phyloP scores from a whole-genome alignment of 2,329 filamentous ascomycete species.

The Cordyceps farinosa region DNA sequence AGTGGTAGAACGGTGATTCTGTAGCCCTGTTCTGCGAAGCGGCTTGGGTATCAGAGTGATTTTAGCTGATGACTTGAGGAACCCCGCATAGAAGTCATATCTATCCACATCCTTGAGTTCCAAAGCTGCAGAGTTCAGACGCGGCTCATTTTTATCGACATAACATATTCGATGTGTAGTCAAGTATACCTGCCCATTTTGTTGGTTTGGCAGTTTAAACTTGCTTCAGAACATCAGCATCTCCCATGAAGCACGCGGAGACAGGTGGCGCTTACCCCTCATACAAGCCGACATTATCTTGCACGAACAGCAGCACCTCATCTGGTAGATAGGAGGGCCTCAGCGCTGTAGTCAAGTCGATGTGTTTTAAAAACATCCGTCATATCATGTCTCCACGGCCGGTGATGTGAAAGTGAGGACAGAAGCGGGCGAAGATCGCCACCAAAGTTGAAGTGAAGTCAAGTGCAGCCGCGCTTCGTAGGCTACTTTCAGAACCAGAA shows the following conservation, averaged over 20 bases:
- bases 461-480: not conserved
- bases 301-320: constrained; percentile 92
- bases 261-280: constrained; percentile 68
- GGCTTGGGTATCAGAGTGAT: constrained; percentile 85
- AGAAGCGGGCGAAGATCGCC: constrained; percentile 1
- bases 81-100: constrained; percentile 88
- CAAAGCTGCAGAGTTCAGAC: constrained; percentile 78
- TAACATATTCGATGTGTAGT: constrained; percentile 96
- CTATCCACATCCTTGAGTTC: constrained; percentile 89
- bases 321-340: constrained; percentile 89
- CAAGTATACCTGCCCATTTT: constrained; percentile 93
- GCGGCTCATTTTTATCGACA: constrained; percentile 81
- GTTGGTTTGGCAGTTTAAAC: constrained; percentile 89
- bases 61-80: constrained; percentile 92
- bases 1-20: constrained; percentile 46
- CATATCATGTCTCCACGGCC: constrained; percentile 10
- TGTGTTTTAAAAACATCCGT: constrained; percentile 87
- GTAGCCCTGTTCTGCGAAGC: constrained; percentile 59
- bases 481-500: not conserved
- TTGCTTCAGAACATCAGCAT: constrained; percentile 50
- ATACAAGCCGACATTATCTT: constrained; percentile 95
- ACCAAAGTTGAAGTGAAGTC: not conserved
- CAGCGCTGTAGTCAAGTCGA: constrained; percentile 94
- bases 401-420: not conserved
- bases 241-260: not conserved